Conservation (phyloP, 176 grass and related monocot species). For the Poa annua region DNA sequence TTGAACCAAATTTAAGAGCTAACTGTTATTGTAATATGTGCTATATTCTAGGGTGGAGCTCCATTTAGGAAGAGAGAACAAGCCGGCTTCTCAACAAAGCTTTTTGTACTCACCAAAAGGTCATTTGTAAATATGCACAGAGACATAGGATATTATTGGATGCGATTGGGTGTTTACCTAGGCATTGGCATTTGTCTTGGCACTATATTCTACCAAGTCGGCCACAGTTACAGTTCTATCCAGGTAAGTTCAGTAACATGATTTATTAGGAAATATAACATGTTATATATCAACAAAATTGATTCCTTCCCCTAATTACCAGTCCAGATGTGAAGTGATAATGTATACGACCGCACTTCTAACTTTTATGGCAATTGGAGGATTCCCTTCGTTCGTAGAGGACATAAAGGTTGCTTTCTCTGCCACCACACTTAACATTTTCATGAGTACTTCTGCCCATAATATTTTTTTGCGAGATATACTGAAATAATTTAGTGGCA, state of each 20-base stretch:
- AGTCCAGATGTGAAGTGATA: conserved; percentile 51
- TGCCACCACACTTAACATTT: neutral
- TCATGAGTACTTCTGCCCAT: neutral
- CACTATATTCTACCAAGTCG: conserved; percentile 58
- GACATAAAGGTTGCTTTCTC: conserved; percentile 30
- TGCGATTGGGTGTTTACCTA: conserved; percentile 52
- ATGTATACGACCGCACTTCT: conserved; percentile 51
- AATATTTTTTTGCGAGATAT: neutral
- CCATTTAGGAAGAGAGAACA: conserved; percentile 43
- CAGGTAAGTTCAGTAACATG: conserved; percentile 33
- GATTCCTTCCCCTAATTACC: conserved; percentile 15
- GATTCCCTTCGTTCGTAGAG: conserved; percentile 59
- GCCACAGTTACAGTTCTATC: conserved; percentile 54
- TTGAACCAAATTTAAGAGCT: neutral
- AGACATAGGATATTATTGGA: conserved; percentile 64
- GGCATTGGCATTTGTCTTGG: conserved; percentile 52
- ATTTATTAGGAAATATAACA: neutral
- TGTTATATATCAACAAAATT: neutral
- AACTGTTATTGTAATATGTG: neutral
- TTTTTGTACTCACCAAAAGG: conserved; percentile 54
- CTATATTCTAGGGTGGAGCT: conserved; percentile 35
- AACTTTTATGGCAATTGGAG: conserved; percentile 58
- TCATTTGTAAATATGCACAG: conserved; percentile 66
- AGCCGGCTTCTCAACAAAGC: conserved; percentile 42
- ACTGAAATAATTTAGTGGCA: neutral